Conservation (phyloP, 1,284 basidiomycete genomes). For the Athelia sp. region DNA sequence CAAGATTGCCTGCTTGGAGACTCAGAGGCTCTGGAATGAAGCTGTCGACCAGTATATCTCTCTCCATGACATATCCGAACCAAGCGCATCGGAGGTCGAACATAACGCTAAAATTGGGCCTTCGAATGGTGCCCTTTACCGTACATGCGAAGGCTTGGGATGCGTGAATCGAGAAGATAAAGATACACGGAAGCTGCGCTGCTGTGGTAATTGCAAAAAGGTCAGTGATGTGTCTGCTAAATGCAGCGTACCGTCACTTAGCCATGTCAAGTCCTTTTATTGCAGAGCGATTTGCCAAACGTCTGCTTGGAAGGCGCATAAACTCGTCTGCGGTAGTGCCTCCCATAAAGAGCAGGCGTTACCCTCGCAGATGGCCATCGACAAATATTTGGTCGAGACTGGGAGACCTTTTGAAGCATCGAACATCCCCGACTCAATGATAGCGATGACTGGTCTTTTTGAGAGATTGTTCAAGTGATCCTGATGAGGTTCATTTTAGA, state of each 20-base stretch:
- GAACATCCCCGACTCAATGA: too few relatives aligned
- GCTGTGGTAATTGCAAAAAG: not conserved
- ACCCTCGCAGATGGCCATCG: not conserved
- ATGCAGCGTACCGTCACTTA: not conserved
- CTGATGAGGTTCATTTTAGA: too few relatives aligned
- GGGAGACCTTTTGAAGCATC: not conserved
- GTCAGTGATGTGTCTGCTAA: not conserved
- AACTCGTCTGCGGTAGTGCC: not conserved
- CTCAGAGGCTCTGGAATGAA: not conserved
- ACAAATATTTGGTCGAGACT: not conserved
- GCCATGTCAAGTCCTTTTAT: not conserved
- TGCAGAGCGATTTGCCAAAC: not conserved
- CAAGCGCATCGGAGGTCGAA: not conserved
- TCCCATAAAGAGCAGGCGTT: conserved; percentile 1
- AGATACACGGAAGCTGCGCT: not conserved
- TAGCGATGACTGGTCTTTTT: too few relatives aligned
- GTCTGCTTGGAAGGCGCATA: not conserved
- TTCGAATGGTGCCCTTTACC: not conserved
- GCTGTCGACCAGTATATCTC: conserved; percentile 1
- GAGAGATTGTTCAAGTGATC: too few relatives aligned
- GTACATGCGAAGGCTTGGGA: not conserved
- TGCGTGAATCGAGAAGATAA: not conserved
- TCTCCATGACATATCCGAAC: not conserved
- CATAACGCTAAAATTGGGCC: not conserved
- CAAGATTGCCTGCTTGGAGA: not conserved